These are phyloP conservation scores for Tolypocladium amazonense DNA, from an alignment of 2,329 filamentous ascomycete genomes.

Conservation along the genomic window DNA sequence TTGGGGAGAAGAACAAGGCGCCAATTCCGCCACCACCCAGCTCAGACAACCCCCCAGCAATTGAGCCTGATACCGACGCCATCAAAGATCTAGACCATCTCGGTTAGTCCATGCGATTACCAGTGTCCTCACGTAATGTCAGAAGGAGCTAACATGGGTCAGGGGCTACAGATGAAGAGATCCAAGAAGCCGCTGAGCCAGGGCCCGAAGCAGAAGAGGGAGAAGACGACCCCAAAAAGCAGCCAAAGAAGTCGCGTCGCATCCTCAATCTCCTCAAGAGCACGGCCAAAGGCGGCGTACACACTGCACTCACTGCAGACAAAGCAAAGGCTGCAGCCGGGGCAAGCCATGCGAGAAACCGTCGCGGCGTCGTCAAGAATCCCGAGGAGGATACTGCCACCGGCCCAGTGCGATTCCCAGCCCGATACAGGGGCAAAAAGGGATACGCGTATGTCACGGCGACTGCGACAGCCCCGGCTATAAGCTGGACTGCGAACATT, in stretches of 20 bases:
- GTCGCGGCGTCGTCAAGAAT: slow-evolving; percentile 55
- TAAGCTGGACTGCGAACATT: slow-evolving; percentile 52
- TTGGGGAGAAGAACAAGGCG: slow-evolving; percentile 72
- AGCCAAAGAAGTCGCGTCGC: slow-evolving; percentile 27
- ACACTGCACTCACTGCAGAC: slow-evolving; percentile 62
- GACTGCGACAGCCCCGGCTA: slow-evolving; percentile 53
- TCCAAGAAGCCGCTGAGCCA: slow-evolving; percentile 48
- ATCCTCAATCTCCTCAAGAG: slow-evolving; percentile 56
- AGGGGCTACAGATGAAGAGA: slow-evolving; percentile 50
- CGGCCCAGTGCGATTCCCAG: slow-evolving; percentile 70
- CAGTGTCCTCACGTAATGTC: background rate
- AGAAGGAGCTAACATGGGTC: background rate
- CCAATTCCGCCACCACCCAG: slow-evolving; percentile 54
- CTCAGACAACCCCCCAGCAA: slow-evolving; percentile 21
- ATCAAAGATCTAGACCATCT: slow-evolving; percentile 24
- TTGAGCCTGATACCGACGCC: slow-evolving; percentile 32
- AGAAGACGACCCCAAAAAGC: slow-evolving; percentile 29
- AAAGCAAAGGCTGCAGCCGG: slow-evolving; percentile 54
- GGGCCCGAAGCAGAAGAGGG: slow-evolving; percentile 26
- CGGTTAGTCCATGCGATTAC: slow-evolving; percentile 12
- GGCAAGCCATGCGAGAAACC: slow-evolving; percentile 52
- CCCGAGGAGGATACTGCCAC: slow-evolving; percentile 30
- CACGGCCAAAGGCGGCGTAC: slow-evolving; percentile 60
- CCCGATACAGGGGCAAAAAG: slow-evolving; percentile 57
- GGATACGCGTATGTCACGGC: slow-evolving; percentile 63